These are phyloP conservation scores for Inga oerstediana DNA, from an alignment of 306 rosid species.

Conservation along the genomic window DNA sequence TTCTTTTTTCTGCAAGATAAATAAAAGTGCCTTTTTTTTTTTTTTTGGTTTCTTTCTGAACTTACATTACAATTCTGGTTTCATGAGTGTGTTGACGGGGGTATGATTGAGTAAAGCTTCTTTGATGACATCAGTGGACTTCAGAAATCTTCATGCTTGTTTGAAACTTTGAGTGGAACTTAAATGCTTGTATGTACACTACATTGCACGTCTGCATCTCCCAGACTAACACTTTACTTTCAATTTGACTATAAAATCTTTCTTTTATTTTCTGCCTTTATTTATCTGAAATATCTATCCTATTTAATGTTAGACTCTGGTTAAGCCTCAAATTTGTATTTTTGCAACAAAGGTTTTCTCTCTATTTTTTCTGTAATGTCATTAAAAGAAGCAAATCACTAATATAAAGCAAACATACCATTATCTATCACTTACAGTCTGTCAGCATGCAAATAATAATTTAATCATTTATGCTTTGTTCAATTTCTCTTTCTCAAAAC, in stretches of 20 bases:
- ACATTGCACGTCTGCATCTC: background rate
- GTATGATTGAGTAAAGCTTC: background rate
- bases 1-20: background rate
- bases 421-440: background rate
- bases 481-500: background rate
- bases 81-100: background rate
- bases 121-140: background rate
- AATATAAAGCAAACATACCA: background rate
- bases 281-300: background rate
- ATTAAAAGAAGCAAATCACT: background rate
- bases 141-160: background rate
- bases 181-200: background rate
- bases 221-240: background rate
- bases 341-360: background rate
- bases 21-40: background rate
- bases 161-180: background rate
- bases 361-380: background rate
- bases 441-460: background rate
- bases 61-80: background rate
- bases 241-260: background rate
- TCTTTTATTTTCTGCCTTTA: background rate
- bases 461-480: background rate
- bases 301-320: background rate
- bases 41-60: background rate
- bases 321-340: background rate